These are phyloP conservation scores for Acacia confusa DNA, from an alignment of 306 rosid species.

Conservation along the genomic window DNA sequence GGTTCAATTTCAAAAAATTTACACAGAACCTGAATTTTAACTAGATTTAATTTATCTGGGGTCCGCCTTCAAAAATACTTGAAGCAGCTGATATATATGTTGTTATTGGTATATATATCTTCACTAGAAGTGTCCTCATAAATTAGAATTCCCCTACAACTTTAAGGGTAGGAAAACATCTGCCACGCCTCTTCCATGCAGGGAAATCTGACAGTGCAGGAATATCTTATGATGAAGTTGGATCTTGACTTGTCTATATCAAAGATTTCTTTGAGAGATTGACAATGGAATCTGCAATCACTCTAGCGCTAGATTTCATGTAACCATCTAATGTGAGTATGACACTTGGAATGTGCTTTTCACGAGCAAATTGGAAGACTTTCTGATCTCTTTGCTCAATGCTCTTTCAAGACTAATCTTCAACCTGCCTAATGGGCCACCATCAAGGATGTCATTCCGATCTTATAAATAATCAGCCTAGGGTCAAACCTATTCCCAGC, in stretches of 20 bases:
- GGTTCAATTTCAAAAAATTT: too few relatives aligned
- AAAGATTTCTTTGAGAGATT: constrained; percentile 69
- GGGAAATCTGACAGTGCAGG: constrained; percentile 10
- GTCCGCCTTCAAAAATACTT: too few relatives aligned
- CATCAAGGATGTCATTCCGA: constrained; percentile 93
- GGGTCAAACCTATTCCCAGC: constrained; percentile 65
- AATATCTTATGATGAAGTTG: constrained; percentile 19
- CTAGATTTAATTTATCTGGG: too few relatives aligned
- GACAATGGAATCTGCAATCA: constrained; percentile 80
- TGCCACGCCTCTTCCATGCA: background rate
- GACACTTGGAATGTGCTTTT: constrained; percentile 73
- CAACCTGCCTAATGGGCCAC: constrained; percentile 87
- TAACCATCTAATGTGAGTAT: constrained; percentile 99
- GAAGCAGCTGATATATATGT: too few relatives aligned
- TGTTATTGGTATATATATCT: background rate
- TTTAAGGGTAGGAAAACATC: constrained; percentile 11
- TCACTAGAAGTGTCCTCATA: background rate
- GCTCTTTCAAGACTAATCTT: constrained; percentile 89
- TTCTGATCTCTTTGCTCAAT: constrained; percentile 80
- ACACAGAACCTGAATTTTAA: too few relatives aligned
- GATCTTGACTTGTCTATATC: constrained; percentile 51
- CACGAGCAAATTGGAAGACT: constrained; percentile 80
- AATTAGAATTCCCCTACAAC: background rate
- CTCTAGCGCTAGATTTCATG: constrained; percentile 90
- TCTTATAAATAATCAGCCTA: constrained; percentile 82